Percentiles rank a stretch among this genome's conserved stretches.
Evolutionary conservation across 2,329 filamentous ascomycete species (phyloP).

Genomic region (Aspergillus ibericus): DNA sequence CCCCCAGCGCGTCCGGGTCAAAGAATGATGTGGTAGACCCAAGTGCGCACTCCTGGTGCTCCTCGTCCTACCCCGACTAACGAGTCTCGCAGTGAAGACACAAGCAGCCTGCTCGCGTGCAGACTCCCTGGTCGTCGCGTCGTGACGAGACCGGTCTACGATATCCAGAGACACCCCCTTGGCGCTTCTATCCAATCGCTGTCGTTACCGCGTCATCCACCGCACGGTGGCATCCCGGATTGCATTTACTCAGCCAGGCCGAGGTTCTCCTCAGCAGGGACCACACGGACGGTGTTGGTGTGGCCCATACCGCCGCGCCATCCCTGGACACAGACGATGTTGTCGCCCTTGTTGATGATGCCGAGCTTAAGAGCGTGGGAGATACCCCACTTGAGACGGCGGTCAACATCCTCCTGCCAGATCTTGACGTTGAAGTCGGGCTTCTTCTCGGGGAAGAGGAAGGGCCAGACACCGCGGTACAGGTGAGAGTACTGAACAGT

Average conservation of each 20-base stretch:
- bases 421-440: slow-evolving; percentile 89
- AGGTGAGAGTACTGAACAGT: slow-evolving; percentile 72
- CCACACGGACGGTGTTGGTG: slow-evolving; percentile 62
- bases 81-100: slow-evolving; percentile 6
- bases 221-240: slow-evolving; percentile 2
- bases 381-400: slow-evolving; percentile 96
- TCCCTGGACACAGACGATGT: slow-evolving; percentile 66
- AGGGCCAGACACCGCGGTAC: slow-evolving; percentile 97
- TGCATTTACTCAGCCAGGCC: slow-evolving; percentile 38
- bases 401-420: slow-evolving; percentile 99
- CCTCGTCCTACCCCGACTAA: slow-evolving; percentile 8
- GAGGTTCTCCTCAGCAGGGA: slow-evolving; percentile 49
- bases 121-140: slow-evolving; percentile 12
- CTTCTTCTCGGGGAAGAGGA: slow-evolving; percentile 90
- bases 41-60: slow-evolving; percentile 6
- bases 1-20: slow-evolving; percentile 5
- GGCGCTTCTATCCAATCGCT: slow-evolving; percentile 17
- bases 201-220: slow-evolving; percentile 19
- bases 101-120: slow-evolving; percentile 10
- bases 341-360: slow-evolving; percentile 75
- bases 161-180: slow-evolving; percentile 14
- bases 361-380: slow-evolving; percentile 78
- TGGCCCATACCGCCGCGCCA: slow-evolving; percentile 68
- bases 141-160: slow-evolving; percentile 18
- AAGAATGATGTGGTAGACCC: slow-evolving; percentile 2